Conservation (phyloP, 1,139 yeast species). For the Groenewaldozyma sp. region DNA sequence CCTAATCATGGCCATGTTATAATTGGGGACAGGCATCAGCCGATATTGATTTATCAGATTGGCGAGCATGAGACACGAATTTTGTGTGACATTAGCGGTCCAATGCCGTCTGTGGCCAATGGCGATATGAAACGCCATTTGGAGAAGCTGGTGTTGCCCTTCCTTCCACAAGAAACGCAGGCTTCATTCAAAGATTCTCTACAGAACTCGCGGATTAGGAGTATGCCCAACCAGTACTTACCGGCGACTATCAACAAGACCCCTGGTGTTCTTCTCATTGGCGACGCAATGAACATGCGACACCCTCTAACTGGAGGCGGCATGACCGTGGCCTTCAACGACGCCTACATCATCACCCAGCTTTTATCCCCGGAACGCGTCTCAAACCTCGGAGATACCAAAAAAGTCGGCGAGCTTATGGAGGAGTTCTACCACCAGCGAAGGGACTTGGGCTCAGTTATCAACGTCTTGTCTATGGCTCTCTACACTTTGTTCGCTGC, state of each 20-base stretch:
- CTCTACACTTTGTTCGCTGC: conserved; percentile 88
- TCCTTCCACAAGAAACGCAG: conserved; percentile 52
- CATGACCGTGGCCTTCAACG: conserved; percentile 95
- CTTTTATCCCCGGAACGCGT: conserved; percentile 45
- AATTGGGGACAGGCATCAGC: conserved; percentile 70
- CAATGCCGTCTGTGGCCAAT: conserved; percentile 57
- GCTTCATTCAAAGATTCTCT: conserved; percentile 60
- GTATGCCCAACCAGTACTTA: conserved; percentile 92
- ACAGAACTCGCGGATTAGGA: conserved; percentile 46
- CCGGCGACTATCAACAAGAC: conserved; percentile 59
- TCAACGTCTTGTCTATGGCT: conserved; percentile 86
- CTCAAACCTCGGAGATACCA: conserved; percentile 45
- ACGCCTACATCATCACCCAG: conserved; percentile 60
- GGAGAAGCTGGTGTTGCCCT: conserved; percentile 50
- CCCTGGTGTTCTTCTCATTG: conserved; percentile 76
- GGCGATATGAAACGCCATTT: conserved; percentile 58
- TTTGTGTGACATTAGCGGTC: conserved; percentile 78
- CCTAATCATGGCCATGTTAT: conserved; percentile 83
- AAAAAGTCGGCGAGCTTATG: conserved; percentile 44
- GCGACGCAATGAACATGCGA: conserved; percentile 95
- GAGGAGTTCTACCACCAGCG: conserved; percentile 65
- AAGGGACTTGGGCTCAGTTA: conserved; percentile 70
- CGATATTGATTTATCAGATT: conserved; percentile 80
- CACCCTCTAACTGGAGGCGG: conserved; percentile 99
- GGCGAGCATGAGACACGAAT: conserved; percentile 78